phyloP scores from a whole-genome alignment of 2,329 filamentous ascomycete genomes.

The Fusarium falciforme region DNA sequence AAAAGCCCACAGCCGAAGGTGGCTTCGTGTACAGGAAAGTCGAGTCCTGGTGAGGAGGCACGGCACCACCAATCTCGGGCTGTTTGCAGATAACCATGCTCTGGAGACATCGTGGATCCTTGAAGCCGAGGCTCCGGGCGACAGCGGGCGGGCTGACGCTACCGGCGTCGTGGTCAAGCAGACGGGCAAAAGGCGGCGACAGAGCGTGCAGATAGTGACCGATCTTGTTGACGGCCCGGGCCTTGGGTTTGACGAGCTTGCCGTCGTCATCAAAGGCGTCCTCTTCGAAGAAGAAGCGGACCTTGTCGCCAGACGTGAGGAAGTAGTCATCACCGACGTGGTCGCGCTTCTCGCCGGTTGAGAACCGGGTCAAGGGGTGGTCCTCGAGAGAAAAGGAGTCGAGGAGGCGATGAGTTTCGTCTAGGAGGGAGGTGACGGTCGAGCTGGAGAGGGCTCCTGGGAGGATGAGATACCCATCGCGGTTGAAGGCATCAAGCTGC shows the following conservation, averaged over 20 bases:
- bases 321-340: slow-evolving; percentile 98
- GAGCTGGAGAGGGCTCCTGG: slow-evolving; percentile 76
- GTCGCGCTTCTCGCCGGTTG: slow-evolving; percentile 78
- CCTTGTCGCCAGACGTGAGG: slow-evolving; percentile 86
- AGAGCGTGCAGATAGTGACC: slow-evolving; percentile 80
- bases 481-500: slow-evolving; percentile 78
- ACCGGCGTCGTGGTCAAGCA: slow-evolving; percentile 57
- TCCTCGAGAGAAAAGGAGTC: slow-evolving; percentile 79
- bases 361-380: slow-evolving; percentile 95
- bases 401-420: slow-evolving; percentile 81
- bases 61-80: slow-evolving; percentile 92
- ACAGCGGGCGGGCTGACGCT: slow-evolving; percentile 67
- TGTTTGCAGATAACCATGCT: slow-evolving; percentile 99
- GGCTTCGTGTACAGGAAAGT: slow-evolving; percentile 93
- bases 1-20: slow-evolving; percentile 92
- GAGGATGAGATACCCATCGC: slow-evolving; percentile 91
- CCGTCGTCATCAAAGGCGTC: slow-evolving; percentile 81
- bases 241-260: slow-evolving; percentile 79
- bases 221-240: slow-evolving; percentile 89
- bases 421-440: slow-evolving; percentile 76
- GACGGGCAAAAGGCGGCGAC: slow-evolving; percentile 72
- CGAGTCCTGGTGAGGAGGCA: slow-evolving; percentile 91
- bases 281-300: slow-evolving; percentile 98
- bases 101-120: slow-evolving; percentile 82
- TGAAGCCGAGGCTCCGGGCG: slow-evolving; percentile 77